Percentiles rank a stretch among this genome's conserved stretches.
These are phyloP conservation scores for Aspergillus leporis DNA, from an alignment of 495 filamentous ascomycete species.

Conservation along the genomic window DNA sequence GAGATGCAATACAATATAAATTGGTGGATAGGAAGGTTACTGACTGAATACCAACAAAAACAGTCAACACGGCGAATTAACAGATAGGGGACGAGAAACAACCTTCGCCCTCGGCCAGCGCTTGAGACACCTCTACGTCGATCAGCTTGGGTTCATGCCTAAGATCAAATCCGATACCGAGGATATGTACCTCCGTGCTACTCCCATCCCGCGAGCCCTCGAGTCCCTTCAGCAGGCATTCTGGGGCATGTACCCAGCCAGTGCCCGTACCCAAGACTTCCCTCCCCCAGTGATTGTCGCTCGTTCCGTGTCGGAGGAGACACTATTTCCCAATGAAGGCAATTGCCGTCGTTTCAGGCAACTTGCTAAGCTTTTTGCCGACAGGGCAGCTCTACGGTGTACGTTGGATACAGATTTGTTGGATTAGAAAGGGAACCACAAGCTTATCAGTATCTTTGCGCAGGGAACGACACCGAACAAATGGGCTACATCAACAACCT, in stretches of 20 bases:
- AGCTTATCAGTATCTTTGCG: background rate
- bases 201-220: slow-evolving; percentile 79
- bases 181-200: slow-evolving; percentile 81
- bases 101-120: slow-evolving; percentile 79
- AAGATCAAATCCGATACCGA: slow-evolving; percentile 60
- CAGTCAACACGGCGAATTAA: slow-evolving; percentile 81
- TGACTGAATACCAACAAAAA: slow-evolving; percentile 20
- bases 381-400: slow-evolving; percentile 76
- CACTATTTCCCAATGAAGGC: slow-evolving; percentile 85
- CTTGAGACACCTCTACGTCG: slow-evolving; percentile 80
- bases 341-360: slow-evolving; percentile 84
- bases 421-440: background rate
- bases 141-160: slow-evolving; percentile 85
- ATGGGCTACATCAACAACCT: slow-evolving; percentile 80
- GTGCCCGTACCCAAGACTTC: slow-evolving; percentile 62
- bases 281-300: slow-evolving; percentile 74
- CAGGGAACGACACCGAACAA: slow-evolving; percentile 74
- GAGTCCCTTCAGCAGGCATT: slow-evolving; percentile 91
- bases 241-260: slow-evolving; percentile 80
- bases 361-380: slow-evolving; percentile 76
- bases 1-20: background rate
- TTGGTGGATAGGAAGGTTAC: slow-evolving; percentile 3
- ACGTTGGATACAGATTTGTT: slow-evolving; percentile 13
- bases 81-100: slow-evolving; percentile 80
- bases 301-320: slow-evolving; percentile 76